Base-by-base conservation (phyloP, 1,284 basidiomycete genomes). In the Ceraceosorus bombacis region DNA sequence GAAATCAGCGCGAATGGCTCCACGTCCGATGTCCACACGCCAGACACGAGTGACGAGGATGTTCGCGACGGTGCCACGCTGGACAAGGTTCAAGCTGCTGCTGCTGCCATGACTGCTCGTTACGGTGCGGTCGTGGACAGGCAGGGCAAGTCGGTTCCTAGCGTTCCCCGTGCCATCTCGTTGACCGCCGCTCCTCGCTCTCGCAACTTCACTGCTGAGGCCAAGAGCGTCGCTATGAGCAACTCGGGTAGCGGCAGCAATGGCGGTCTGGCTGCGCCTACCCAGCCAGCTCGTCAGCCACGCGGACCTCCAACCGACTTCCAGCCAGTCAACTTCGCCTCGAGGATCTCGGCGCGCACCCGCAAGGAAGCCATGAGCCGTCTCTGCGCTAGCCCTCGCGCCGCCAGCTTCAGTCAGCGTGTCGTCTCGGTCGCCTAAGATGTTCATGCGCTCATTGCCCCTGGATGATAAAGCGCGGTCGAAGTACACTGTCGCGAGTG, bases 1-100 rank as follows among this genome's bases (percentile, higher is more conserved):
- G 69, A 71, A 51, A 59, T 62, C 9, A 60, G 46, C 51, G 41
- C 46, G 12, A 39, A 53, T 43, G 41, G 60, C 61, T 69, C 65
- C 13, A 61, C 64, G 13, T 43, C 51, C 6, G 66, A 71, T 17
- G 52, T 55, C 54, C 62, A 66, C 38, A 71, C 71, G 37, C 70
- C 71, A 56, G 70, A 73, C 59, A 73, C 71, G 50, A 70, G 68
- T 63, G 71, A 73, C 41, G 71, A 73, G 54, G 65, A 71, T 54
- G 53, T 71, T 39, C 43, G 15, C 15, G 40, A 15, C 43, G 43
- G 43, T 15, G 43, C 43, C 10, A 15, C 43, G 43, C 43, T 10
- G 2, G 15, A 46, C 10, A 46, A 10, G 43, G 43, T 15, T 46
- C 10, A 10, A 10, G 43, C 43, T 15, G 43, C 43, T 15, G 43